phyloP scores from a whole-genome alignment of 1,139 yeast species.

The Nakaseomyces nivariensis region DNA sequence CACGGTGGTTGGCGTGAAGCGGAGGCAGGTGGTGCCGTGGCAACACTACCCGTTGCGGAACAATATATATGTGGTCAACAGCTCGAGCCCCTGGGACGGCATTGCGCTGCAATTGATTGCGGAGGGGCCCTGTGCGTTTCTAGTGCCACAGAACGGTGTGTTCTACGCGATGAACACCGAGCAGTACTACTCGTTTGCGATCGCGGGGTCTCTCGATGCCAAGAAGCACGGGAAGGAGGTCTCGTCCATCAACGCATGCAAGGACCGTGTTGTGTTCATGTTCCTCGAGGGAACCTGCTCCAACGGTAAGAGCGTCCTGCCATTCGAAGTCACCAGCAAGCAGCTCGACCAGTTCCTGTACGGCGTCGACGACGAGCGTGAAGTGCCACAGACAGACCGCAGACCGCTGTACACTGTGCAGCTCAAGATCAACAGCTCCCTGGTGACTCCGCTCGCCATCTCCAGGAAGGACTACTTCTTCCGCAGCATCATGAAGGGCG shows the following conservation, averaged over 20 bases:
- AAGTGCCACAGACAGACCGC: conserved; percentile 7
- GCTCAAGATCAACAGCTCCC: conserved; percentile 35
- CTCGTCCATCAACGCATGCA: conserved; percentile 12
- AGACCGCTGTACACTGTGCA: conserved; percentile 35
- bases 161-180: conserved; percentile 32
- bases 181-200: conserved; percentile 33
- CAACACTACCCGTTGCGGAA: conserved; percentile 35
- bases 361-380: neutral
- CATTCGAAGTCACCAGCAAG: conserved; percentile 31
- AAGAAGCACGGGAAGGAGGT: conserved; percentile 13
- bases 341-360: conserved; percentile 16
- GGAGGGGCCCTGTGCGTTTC: conserved; percentile 31
- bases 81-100: conserved; percentile 47
- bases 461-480: conserved; percentile 11
- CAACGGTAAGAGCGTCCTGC: conserved; percentile 51
- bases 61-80: conserved; percentile 44
- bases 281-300: conserved; percentile 64
- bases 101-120: conserved; percentile 31
- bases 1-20: conserved; percentile 44
- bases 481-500: conserved; percentile 15
- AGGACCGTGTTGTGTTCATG: conserved; percentile 36
- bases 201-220: conserved; percentile 17
- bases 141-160: conserved; percentile 39
- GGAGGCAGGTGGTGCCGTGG: conserved; percentile 32
- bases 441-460: conserved; percentile 27